These are phyloP conservation scores for Yarrowia divulgata DNA, from an alignment of 805 yeast species.

Conservation along the genomic window DNA sequence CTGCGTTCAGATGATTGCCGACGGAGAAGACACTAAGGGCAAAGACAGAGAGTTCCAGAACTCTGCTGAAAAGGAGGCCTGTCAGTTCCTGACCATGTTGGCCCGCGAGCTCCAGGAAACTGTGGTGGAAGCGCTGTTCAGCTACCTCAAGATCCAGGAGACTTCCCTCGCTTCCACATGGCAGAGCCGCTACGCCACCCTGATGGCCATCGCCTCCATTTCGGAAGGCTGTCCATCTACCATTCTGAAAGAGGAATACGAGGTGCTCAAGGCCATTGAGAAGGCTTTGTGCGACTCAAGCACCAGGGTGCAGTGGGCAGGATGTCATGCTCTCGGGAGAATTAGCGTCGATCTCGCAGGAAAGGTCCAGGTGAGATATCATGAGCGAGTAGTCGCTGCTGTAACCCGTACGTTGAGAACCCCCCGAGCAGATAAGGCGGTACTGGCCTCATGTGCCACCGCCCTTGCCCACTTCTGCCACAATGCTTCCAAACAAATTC, in stretches of 20 bases:
- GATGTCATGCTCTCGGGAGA: constrained; percentile 97
- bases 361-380: constrained; percentile 80
- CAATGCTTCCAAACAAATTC: constrained; percentile 81
- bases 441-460: constrained; percentile 98
- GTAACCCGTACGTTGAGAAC: constrained; percentile 56
- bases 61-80: constrained; percentile 24
- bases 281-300: constrained; percentile 88
- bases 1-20: constrained; percentile 30
- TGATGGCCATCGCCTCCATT: constrained; percentile 95
- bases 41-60: constrained; percentile 18
- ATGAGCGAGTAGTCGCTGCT: constrained; percentile 82
- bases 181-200: constrained; percentile 95
- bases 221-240: constrained; percentile 97
- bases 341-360: constrained; percentile 96
- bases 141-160: constrained; percentile 30
- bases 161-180: constrained; percentile 53
- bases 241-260: constrained; percentile 79
- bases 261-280: constrained; percentile 79
- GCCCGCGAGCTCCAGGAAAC: constrained; percentile 33
- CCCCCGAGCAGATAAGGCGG: constrained; percentile 75
- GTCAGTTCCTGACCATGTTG: constrained; percentile 33
- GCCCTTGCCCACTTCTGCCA: constrained; percentile 96
- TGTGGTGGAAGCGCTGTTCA: constrained; percentile 20
- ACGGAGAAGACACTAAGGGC: constrained; percentile 22
- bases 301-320: constrained; percentile 94